These are phyloP conservation scores for Trametopsis cervina DNA, from an alignment of 768 basidiomycete species.

Conservation along the genomic window DNA sequence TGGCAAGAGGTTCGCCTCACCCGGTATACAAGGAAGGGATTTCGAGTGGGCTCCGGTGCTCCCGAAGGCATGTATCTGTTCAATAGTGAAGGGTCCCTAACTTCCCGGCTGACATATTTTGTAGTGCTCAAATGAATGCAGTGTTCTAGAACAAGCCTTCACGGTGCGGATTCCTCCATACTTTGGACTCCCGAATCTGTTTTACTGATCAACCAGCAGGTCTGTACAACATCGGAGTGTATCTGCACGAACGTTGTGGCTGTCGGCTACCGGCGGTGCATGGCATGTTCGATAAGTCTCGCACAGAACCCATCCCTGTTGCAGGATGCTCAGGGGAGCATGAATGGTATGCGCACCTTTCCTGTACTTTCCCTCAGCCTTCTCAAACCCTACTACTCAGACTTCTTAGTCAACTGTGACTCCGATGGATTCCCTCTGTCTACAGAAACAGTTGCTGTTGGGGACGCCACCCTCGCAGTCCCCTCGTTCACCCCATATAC, in stretches of 20 bases:
- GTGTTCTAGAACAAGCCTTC: constrained; percentile 1
- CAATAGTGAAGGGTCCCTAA: not conserved
- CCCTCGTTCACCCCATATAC: not conserved
- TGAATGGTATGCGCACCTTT: not conserved
- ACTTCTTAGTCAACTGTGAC: constrained; percentile 1
- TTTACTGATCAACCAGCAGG: not conserved
- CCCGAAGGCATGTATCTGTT: not conserved
- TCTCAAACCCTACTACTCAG: not conserved
- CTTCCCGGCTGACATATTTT: not conserved
- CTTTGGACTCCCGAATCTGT: not conserved
- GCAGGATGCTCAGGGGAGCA: not conserved
- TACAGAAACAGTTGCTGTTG: not conserved
- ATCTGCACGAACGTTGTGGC: constrained; percentile 2
- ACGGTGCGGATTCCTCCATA: not conserved
- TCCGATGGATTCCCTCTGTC: constrained; percentile 1
- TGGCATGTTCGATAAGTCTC: constrained; percentile 2
- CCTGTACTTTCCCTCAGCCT: not conserved
- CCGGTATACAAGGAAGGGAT: not conserved
- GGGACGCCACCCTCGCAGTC: not conserved
- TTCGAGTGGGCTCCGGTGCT: constrained; percentile 4
- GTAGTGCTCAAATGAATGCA: constrained; percentile 2
- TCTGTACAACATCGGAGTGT: not conserved
- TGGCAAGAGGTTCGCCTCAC: too few species aligned
- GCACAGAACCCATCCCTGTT: not conserved
- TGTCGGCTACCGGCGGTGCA: not conserved